Percentiles rank a stretch among this genome's conserved stretches.
Evolutionary conservation across 768 basidiomycete genomes (phyloP).

Genomic region (Cubamyces sp.): DNA sequence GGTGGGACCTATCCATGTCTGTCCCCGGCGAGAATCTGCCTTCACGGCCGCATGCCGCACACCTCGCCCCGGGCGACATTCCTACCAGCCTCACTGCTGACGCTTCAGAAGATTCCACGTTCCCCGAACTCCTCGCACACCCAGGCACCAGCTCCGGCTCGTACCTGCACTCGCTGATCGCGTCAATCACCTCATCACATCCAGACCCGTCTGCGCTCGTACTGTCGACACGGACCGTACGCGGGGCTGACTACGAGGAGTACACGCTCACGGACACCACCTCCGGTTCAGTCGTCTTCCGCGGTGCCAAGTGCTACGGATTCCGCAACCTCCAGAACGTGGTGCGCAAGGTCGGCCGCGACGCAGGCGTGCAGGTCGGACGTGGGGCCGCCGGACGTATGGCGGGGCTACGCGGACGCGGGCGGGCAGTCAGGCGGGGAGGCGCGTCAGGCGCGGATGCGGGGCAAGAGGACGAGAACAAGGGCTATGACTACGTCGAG

Average conservation of each 20-base stretch:
- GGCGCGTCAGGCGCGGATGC: constrained; percentile 35
- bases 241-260: constrained; percentile 80
- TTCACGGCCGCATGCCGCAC: constrained; percentile 6
- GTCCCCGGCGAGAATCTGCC: constrained; percentile 53
- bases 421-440: constrained; percentile 30
- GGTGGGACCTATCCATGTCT: constrained; percentile 70
- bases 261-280: constrained; percentile 53
- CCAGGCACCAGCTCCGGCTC: constrained; percentile 91
- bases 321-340: constrained; percentile 98
- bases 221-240: constrained; percentile 59
- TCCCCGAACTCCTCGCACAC: constrained; percentile 80
- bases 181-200: constrained; percentile 49
- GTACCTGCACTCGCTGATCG: constrained; percentile 82
- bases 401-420: constrained; percentile 35
- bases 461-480: constrained; percentile 46
- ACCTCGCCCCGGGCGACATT: background rate
- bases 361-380: constrained; percentile 73
- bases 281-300: constrained; percentile 73
- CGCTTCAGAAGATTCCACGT: constrained; percentile 22
- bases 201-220: constrained; percentile 39
- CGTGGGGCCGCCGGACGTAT: constrained; percentile 67
- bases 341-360: constrained; percentile 89
- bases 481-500: constrained; percentile 87
- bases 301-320: constrained; percentile 94
- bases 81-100: background rate